These are phyloP conservation scores for Colletotrichum euphorbiae DNA, from an alignment of 2,329 filamentous ascomycete species.

Conservation along the genomic window DNA sequence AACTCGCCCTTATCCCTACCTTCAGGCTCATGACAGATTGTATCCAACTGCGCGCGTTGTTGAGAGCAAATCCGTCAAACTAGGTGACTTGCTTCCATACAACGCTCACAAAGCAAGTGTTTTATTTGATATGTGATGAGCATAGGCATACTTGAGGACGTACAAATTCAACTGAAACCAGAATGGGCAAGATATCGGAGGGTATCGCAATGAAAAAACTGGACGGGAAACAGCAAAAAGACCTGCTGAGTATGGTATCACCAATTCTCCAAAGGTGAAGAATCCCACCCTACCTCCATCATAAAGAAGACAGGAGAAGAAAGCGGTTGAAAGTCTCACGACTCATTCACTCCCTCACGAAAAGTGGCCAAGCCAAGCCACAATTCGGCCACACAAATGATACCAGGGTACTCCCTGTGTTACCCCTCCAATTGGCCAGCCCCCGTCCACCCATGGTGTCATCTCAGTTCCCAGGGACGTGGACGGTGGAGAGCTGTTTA, in stretches of 20 bases:
- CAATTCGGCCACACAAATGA: conserved; percentile 3
- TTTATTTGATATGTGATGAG: too few species aligned
- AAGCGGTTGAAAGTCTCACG: conserved; percentile 14
- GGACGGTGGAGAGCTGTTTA: conserved; percentile 4
- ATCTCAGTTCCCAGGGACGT: conserved; percentile 24
- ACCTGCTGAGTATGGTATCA: neutral
- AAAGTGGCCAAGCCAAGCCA: conserved; percentile 15
- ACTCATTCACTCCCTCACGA: neutral
- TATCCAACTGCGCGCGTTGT: too few species aligned
- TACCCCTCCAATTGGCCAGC: conserved; percentile 29
- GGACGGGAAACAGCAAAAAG: neutral
- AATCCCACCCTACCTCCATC: conserved; percentile 9
- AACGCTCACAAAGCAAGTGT: neutral
- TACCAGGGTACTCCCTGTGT: neutral
- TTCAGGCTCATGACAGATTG: too few species aligned
- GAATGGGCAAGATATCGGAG: neutral
- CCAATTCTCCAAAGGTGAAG: neutral
- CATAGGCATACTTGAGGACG: too few species aligned
- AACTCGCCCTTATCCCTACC: too few species aligned
- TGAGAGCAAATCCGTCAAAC: neutral
- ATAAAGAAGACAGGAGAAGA: neutral
- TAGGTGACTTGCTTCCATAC: neutral
- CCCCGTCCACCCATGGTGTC: conserved; percentile 29
- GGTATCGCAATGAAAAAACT: neutral
- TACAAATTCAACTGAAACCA: too few species aligned